Evolutionary conservation across 1,284 basidiomycete species (phyloP), one percentile per base, ranked within the genome.

Genomic region (Cutaneotrichosporon arboriforme): DNA sequence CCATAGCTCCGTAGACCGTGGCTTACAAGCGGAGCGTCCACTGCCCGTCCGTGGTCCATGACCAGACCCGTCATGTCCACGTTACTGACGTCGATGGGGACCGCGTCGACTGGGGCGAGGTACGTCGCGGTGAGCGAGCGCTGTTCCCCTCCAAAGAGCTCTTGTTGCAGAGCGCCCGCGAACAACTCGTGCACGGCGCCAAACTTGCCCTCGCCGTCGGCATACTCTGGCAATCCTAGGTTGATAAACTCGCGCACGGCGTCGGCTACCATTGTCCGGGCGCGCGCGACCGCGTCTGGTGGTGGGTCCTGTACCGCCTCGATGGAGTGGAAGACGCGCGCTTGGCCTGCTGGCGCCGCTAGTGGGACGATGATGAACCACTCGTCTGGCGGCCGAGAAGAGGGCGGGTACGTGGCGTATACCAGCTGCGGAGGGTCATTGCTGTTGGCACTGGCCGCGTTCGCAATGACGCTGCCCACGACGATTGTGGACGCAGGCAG

Each of bases 311-410:
- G 42, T 5, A 14, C 10, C 8, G 34, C 35, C 13, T 66, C 58
- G 15, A 55, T 20, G 4, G 58, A 52, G 52, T 59, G 61, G 51
- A 55, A 63, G 7, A 62, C 10, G 5, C 66, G 56, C 8, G 58
- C 45, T 37, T 66, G 66, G 37, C 48, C 38, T 5, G 50, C 46
- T 0, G 64, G 58, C 8, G 33, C 20, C 0, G 54, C 58, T 1
- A 66, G 55, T 3, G 52, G 52, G 10, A 59, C 41, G 21, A 61
- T 41, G 1, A 57, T 50, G 17, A 59, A 43, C 61, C 61, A 68
- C 8, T 50, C 31, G 15, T 15, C 17, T 20, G 41, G 40, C 7
- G 43, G 42, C 22, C 17, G 4, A 33, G 42, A 15, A 4, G 45
- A 59, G 8, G 54, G 42, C 8, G 46, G 52, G 34, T 54, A 58